A percentile compares a stretch with the other conserved stretches of the same genome.
phyloP scores from a whole-genome alignment of 345 rosid species.

The Odontarrhena argentea region DNA sequence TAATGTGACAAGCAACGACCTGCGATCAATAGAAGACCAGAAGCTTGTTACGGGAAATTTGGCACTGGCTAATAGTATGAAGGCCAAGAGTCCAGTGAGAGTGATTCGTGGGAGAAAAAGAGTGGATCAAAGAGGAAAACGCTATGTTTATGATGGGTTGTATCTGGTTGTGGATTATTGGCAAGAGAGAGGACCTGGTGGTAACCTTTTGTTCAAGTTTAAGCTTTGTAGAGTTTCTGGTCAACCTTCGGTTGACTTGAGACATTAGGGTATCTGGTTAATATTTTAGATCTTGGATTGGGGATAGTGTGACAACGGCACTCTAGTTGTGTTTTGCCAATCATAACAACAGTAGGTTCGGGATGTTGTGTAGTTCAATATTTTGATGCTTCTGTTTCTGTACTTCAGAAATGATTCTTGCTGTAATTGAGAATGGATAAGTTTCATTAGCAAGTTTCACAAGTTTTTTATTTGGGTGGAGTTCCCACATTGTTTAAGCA shows the following conservation, averaged over 20 bases:
- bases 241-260: conserved; percentile 43
- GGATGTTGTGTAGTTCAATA: too few species aligned
- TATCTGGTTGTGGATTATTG: conserved; percentile 61
- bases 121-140: conserved; percentile 36
- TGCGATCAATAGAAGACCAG: conserved; percentile 64
- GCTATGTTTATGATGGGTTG: conserved; percentile 73
- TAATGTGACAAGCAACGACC: conserved; percentile 48
- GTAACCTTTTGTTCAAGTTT: conserved; percentile 68
- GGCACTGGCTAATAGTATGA: conserved; percentile 31
- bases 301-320: too few species aligned
- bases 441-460: too few species aligned
- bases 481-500: too few species aligned
- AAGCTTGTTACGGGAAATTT: conserved; percentile 78
- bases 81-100: conserved; percentile 61
- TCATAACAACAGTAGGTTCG: too few species aligned
- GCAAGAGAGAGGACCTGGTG: conserved; percentile 63
- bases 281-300: too few species aligned
- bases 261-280: not conserved
- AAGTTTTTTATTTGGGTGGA: too few species aligned
- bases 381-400: too few species aligned
- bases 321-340: too few species aligned
- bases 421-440: too few species aligned
- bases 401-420: too few species aligned
- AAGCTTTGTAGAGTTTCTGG: conserved; percentile 56
- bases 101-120: conserved; percentile 61